phyloP scores from a whole-genome alignment of 176 grass and related monocot species.

The Oryza meridionalis region DNA sequence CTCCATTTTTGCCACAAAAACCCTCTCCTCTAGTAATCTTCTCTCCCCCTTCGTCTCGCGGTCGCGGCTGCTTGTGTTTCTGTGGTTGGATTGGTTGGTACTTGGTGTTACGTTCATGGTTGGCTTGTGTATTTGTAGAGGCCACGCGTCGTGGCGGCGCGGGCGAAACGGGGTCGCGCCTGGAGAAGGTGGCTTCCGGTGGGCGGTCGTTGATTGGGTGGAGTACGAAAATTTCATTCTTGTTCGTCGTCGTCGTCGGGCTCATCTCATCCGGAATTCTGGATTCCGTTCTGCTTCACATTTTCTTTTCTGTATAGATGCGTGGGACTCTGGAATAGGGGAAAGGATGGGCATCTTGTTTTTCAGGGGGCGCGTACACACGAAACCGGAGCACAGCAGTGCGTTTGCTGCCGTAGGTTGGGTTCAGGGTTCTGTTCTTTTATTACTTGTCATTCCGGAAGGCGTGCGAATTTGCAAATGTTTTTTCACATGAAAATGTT shows the following conservation, averaged over 20 bases:
- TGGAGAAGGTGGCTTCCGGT: not conserved
- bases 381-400: slow-evolving; percentile 5
- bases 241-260: not conserved
- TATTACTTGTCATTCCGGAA: not conserved
- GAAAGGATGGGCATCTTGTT: not conserved
- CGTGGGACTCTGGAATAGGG: slow-evolving; percentile 15
- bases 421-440: not conserved
- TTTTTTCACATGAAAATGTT: no score
- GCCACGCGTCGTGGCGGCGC: not conserved
- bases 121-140: not conserved
- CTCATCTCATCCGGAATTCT: not conserved
- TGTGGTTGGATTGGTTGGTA: no score
- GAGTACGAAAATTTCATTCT: not conserved
- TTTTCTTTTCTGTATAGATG: not conserved
- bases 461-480: not conserved
- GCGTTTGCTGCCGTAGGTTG: not conserved
- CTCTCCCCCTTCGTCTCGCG: no score
- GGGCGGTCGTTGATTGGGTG: not conserved
- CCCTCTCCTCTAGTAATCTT: not conserved
- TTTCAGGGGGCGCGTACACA: not conserved
- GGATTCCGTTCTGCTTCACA: not conserved
- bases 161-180: not conserved
- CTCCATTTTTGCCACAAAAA: slow-evolving; percentile 69
- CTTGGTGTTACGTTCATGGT: no score
- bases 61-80: no score